phyloP scores from a whole-genome alignment of 2,329 filamentous ascomycete genomes.

The Sclerotinia sclerotiorum region DNA sequence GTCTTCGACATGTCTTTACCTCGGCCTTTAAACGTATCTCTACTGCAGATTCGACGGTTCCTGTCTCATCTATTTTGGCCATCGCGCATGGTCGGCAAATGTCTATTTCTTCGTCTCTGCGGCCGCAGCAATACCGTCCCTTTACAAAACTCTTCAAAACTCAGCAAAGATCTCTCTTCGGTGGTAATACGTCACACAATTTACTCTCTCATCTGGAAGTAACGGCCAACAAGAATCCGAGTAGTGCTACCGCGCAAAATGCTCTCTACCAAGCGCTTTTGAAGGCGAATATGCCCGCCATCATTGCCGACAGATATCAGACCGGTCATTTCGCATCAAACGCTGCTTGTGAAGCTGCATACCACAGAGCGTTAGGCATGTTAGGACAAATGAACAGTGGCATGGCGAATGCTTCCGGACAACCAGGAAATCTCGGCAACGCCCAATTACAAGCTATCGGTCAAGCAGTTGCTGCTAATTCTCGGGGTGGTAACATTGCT shows the following conservation, averaged over 20 bases:
- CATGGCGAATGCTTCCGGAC: conserved; percentile 28
- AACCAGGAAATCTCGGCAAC: conserved; percentile 48
- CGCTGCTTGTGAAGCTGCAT: conserved; percentile 72
- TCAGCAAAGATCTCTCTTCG: conserved; percentile 37
- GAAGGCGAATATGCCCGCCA: conserved; percentile 89
- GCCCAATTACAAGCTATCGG: conserved; percentile 75
- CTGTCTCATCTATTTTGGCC: conserved; percentile 24
- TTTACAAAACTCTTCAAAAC: conserved; percentile 21
- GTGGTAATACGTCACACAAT: conserved; percentile 47
- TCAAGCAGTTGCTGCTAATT: conserved; percentile 75
- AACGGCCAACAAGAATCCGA: conserved; percentile 88
- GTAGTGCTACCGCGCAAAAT: conserved; percentile 83
- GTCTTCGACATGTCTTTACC: background rate
- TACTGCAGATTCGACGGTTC: conserved; percentile 31
- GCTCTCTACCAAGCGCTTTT: conserved; percentile 91
- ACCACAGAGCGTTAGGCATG: conserved; percentile 69
- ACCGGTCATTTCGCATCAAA: conserved; percentile 84
- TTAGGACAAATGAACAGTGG: conserved; percentile 49
- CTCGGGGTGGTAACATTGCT: conserved; percentile 63
- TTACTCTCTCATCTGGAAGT: conserved; percentile 84
- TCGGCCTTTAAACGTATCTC: conserved; percentile 20
- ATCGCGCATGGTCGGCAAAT: conserved; percentile 30
- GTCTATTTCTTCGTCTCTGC: conserved; percentile 31
- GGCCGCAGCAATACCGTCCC: conserved; percentile 25
- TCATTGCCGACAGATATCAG: conserved; percentile 86